Percentiles rank a stretch among this genome's conserved stretches.
These are phyloP conservation scores for Mycena latifolia DNA, from an alignment of 768 basidiomycete genomes.

Conservation along the genomic window DNA sequence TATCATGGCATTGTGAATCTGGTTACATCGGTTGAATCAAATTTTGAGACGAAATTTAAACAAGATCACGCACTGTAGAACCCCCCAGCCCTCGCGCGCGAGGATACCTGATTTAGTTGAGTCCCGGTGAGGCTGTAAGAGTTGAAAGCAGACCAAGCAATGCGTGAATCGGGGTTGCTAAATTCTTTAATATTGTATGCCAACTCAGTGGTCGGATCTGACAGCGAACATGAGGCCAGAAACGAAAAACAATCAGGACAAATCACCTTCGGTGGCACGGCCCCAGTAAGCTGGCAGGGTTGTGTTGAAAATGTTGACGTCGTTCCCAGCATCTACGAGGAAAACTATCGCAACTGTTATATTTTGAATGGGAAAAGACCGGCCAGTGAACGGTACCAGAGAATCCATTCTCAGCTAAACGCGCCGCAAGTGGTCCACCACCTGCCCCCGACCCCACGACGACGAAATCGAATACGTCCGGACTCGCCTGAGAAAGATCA, in stretches of 20 bases:
- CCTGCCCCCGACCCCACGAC: constrained; percentile 33
- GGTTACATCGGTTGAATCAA: background rate
- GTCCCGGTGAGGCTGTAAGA: background rate
- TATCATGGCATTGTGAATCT: constrained; percentile 37
- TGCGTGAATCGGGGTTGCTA: constrained; percentile 23
- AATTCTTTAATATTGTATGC: constrained; percentile 33
- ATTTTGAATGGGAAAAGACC: too few species aligned
- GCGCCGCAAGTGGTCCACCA: constrained; percentile 44
- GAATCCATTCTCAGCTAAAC: constrained; percentile 43
- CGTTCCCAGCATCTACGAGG: constrained; percentile 30
- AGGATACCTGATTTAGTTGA: constrained; percentile 23
- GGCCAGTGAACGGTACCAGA: too few species aligned
- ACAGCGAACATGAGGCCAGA: background rate
- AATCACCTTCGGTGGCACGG: constrained; percentile 29
- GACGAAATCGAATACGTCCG: constrained; percentile 27
- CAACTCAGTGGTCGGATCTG: constrained; percentile 24
- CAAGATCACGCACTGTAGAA: constrained; percentile 14
- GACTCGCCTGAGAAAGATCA: constrained; percentile 4
- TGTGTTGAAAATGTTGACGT: constrained; percentile 30
- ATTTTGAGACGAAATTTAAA: background rate
- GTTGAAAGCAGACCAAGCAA: constrained; percentile 24
- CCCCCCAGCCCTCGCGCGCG: constrained; percentile 30
- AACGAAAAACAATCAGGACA: too few species aligned
- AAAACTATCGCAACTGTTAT: too few species aligned
- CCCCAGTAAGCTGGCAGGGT: constrained; percentile 29